Evolutionary conservation across 768 basidiomycete genomes (phyloP).

Genomic region (Cubamyces sp.): DNA sequence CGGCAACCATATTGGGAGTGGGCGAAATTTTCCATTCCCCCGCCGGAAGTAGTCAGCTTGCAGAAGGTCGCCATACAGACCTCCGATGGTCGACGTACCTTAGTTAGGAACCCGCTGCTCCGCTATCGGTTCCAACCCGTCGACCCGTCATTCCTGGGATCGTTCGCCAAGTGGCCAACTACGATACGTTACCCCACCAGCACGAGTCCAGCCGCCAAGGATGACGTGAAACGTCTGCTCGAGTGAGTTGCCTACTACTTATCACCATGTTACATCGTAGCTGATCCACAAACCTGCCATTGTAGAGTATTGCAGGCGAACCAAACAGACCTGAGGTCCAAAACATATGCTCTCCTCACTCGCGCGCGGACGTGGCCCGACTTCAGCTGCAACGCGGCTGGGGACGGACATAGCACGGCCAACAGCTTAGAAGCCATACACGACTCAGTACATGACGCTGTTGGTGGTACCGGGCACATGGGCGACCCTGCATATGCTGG

Average conservation of each 20-base stretch:
- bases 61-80: constrained; percentile 12
- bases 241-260: background rate
- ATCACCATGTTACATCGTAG: background rate
- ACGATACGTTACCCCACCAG: constrained; percentile 22
- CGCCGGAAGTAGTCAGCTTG: constrained; percentile 14
- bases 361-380: constrained; percentile 42
- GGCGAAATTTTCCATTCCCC: constrained; percentile 36
- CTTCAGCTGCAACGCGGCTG: constrained; percentile 50
- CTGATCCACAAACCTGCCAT: background rate
- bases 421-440: constrained; percentile 58
- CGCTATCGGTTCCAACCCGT: constrained; percentile 20
- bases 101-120: constrained; percentile 23
- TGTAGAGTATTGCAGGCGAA: constrained; percentile 6
- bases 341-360: constrained; percentile 20
- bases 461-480: constrained; percentile 48
- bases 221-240: constrained; percentile 10
- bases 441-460: constrained; percentile 44
- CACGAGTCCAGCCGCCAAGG: constrained; percentile 8
- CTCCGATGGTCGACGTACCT: constrained; percentile 5
- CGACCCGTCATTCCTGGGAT: constrained; percentile 18
- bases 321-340: constrained; percentile 8
- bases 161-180: constrained; percentile 19
- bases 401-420: constrained; percentile 42
- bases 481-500: constrained; percentile 43
- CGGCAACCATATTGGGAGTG: constrained; percentile 58